A percentile compares a stretch with the other conserved stretches of the same genome.
These are phyloP conservation scores for Albifimbria verrucaria DNA, from an alignment of 2,329 filamentous ascomycete genomes.

Conservation along the genomic window DNA sequence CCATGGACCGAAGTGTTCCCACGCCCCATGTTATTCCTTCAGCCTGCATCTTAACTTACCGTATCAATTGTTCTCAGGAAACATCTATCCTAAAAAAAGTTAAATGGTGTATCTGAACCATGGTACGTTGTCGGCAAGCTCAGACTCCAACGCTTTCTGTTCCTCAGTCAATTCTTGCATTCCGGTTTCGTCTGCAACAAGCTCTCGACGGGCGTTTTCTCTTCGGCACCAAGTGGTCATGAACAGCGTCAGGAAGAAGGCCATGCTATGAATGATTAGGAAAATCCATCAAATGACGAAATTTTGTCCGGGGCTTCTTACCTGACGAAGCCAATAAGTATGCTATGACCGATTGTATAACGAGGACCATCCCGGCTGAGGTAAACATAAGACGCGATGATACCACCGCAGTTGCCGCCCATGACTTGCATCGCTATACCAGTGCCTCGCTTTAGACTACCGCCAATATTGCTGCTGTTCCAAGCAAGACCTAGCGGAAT, in stretches of 20 bases:
- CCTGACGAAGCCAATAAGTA: conserved; percentile 1
- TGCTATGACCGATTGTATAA: conserved; percentile 6
- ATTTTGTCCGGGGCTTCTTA: background rate
- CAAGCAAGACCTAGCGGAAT: conserved; percentile 8
- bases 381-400: conserved; percentile 6
- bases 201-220: conserved; percentile 9
- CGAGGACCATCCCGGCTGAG: conserved; percentile 4
- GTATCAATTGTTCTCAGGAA: too few species aligned
- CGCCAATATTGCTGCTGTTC: conserved; percentile 11
- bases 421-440: conserved; percentile 10
- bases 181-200: background rate
- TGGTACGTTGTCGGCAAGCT: background rate
- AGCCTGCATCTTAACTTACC: too few species aligned
- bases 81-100: too few species aligned
- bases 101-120: background rate
- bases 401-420: conserved; percentile 8
- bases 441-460: conserved; percentile 7
- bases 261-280: background rate
- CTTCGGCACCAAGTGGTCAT: conserved; percentile 7
- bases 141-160: background rate
- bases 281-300: background rate
- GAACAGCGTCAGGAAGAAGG: conserved; percentile 1
- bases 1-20: too few species aligned
- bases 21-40: too few species aligned
- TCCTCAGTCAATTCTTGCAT: background rate